Conservation (phyloP, 2,329 filamentous ascomycete genomes). For the Periglandula ipomoeae region DNA sequence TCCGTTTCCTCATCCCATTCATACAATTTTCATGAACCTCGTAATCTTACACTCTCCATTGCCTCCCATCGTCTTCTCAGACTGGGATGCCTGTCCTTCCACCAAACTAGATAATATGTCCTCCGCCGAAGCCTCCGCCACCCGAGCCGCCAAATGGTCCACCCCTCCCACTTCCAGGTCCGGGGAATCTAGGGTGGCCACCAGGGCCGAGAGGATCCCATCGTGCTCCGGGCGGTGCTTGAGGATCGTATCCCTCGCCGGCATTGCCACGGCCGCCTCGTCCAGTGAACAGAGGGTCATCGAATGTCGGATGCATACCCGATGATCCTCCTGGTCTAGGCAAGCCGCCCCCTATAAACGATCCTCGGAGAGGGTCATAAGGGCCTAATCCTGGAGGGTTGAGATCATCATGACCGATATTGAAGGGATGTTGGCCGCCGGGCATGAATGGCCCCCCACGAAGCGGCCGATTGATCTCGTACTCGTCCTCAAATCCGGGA, state of each 20-base stretch:
- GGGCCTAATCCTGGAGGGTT: constrained; percentile 82
- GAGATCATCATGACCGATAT: constrained; percentile 77
- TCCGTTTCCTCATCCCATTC: neutral
- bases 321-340: constrained; percentile 52
- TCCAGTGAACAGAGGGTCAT: constrained; percentile 75
- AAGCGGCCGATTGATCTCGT: constrained; percentile 63
- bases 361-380: constrained; percentile 66
- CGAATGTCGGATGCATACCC: constrained; percentile 95
- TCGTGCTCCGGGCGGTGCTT: constrained; percentile 77
- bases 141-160: constrained; percentile 29
- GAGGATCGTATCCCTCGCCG: constrained; percentile 44
- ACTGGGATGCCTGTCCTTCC: neutral
- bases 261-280: constrained; percentile 30
- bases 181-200: constrained; percentile 36
- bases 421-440: constrained; percentile 48
- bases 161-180: constrained; percentile 30
- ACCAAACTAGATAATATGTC: constrained; percentile 20
- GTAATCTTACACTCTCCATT: neutral
- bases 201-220: constrained; percentile 83
- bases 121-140: constrained; percentile 25
- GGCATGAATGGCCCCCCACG: constrained; percentile 20
- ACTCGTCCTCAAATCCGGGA: constrained; percentile 88
- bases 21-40: neutral
- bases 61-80: neutral
- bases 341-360: constrained; percentile 53